These are phyloP conservation scores for Sporothrix pallida DNA, from an alignment of 2,329 filamentous ascomycete genomes.

Conservation along the genomic window DNA sequence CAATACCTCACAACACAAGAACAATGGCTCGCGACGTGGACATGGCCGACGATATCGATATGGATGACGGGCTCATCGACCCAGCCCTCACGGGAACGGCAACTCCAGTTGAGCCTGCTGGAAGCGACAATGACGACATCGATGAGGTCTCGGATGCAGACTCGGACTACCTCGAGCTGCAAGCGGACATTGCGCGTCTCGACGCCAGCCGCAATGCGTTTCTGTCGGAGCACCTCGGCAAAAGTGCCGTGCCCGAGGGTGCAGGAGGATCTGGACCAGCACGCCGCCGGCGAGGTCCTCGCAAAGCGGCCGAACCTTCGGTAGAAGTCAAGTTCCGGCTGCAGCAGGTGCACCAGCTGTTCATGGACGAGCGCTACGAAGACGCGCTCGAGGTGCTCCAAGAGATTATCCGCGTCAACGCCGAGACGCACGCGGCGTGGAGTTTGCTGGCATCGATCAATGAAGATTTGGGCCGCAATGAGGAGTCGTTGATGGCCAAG, in stretches of 20 bases:
- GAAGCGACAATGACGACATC: slow-evolving; percentile 31
- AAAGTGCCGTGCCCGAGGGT: background rate
- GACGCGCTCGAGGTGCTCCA: slow-evolving; percentile 63
- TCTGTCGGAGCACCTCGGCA: slow-evolving; percentile 42
- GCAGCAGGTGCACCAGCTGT: slow-evolving; percentile 70
- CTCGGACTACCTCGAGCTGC: slow-evolving; percentile 51
- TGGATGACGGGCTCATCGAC: slow-evolving; percentile 10
- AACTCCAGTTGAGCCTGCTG: slow-evolving; percentile 22
- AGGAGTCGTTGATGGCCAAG: slow-evolving; percentile 64
- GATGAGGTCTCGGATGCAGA: slow-evolving; percentile 48
- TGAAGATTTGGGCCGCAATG: slow-evolving; percentile 62
- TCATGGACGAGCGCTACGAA: slow-evolving; percentile 65
- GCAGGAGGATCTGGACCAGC: slow-evolving; percentile 27
- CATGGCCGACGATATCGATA: slow-evolving; percentile 22
- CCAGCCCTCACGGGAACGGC: background rate
- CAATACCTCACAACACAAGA: background rate
- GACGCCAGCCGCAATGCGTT: slow-evolving; percentile 47
- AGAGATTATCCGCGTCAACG: slow-evolving; percentile 71
- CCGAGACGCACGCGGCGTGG: slow-evolving; percentile 70
- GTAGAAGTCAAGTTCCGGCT: slow-evolving; percentile 73
- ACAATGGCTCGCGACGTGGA: slow-evolving; percentile 24
- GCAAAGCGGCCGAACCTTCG: slow-evolving; percentile 69
- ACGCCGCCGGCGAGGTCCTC: slow-evolving; percentile 51
- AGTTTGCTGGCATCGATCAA: slow-evolving; percentile 65
- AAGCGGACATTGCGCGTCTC: slow-evolving; percentile 49